phyloP scores from a whole-genome alignment of 306 rosid species.

The Vigna mungo region DNA sequence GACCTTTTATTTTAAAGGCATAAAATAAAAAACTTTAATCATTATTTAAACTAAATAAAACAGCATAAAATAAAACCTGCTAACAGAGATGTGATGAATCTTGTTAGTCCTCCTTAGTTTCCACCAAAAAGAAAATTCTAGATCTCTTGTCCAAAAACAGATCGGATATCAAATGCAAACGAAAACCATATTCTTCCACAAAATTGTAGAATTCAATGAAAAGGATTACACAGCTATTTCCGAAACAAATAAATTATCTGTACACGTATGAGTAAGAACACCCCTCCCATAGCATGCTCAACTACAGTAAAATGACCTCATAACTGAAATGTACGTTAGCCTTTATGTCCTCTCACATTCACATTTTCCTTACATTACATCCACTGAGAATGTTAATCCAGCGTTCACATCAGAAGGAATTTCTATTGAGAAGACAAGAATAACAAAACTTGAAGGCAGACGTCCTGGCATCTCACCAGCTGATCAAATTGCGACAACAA shows the following conservation, averaged over 20 bases:
- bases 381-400: constrained; percentile 33
- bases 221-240: constrained; percentile 30
- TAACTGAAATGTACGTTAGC: constrained; percentile 42
- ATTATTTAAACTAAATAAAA: too few species aligned
- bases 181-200: constrained; percentile 23
- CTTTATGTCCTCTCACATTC: constrained; percentile 32
- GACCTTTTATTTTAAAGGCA: too few species aligned
- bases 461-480: constrained; percentile 54
- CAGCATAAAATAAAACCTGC: too few species aligned
- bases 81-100: constrained; percentile 25
- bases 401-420: constrained; percentile 49
- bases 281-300: constrained; percentile 39
- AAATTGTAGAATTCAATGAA: constrained; percentile 31
- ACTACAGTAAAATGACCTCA: constrained; percentile 40
- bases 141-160: constrained; percentile 5
- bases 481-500: constrained; percentile 40
- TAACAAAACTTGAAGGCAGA: constrained; percentile 37
- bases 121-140: background rate
- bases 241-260: constrained; percentile 35
- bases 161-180: constrained; percentile 16
- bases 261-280: constrained; percentile 48
- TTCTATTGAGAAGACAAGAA: constrained; percentile 32
- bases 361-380: constrained; percentile 38
- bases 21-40: too few species aligned
- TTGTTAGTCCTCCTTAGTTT: constrained; percentile 15